Evolutionary conservation across 345 rosid species (phyloP).

Genomic region (Rubroshorea leprosula): DNA sequence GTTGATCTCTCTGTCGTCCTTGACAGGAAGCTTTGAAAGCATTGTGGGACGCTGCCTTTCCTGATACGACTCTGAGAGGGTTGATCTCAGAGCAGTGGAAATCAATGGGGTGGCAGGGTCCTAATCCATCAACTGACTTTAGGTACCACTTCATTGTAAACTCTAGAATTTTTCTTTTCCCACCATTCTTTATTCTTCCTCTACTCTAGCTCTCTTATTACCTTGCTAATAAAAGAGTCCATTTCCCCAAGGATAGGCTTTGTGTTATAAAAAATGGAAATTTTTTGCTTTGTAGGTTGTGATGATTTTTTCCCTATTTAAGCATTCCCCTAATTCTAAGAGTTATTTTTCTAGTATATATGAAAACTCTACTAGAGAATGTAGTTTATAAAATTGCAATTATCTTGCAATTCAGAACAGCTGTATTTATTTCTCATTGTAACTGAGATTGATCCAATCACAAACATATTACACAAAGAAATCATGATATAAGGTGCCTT

Average conservation of each 20-base stretch:
- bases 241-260: background rate
- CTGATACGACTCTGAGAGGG: constrained; percentile 53
- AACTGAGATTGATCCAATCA: background rate
- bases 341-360: background rate
- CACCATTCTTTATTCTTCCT: background rate
- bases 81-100: constrained; percentile 95
- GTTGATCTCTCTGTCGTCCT: background rate
- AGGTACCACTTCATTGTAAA: constrained; percentile 39
- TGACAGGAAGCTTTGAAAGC: constrained; percentile 76
- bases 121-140: constrained; percentile 95
- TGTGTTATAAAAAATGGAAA: background rate
- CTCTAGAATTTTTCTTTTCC: too few species aligned
- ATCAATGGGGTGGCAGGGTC: constrained; percentile 99
- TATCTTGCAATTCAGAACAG: background rate
- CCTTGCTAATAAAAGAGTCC: background rate
- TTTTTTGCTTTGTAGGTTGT: constrained; percentile 4
- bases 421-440: background rate
- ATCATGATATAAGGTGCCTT: too few species aligned
- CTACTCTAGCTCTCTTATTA: too few species aligned
- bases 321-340: too few species aligned
- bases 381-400: background rate
- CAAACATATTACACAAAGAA: background rate
- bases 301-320: background rate
- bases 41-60: constrained; percentile 77
- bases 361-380: background rate